Percentiles rank a stretch among this genome's conserved stretches.
phyloP scores from a whole-genome alignment of 2,329 filamentous ascomycete genomes.

The Clonostachys rosea region DNA sequence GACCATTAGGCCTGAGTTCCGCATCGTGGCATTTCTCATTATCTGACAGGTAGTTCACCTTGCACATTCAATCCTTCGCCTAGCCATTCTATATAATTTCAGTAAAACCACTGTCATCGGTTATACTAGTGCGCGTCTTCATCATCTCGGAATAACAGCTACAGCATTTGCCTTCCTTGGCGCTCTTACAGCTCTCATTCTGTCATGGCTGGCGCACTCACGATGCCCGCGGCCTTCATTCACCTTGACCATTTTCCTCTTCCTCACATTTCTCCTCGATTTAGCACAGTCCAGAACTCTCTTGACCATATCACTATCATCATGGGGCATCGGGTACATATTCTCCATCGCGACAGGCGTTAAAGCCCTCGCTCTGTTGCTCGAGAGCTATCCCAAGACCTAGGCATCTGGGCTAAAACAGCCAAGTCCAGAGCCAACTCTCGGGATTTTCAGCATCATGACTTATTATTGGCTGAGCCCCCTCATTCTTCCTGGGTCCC shows the following conservation, averaged over 20 bases:
- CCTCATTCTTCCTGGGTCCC: constrained; percentile 27
- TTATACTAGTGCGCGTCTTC: constrained; percentile 8
- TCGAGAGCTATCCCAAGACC: constrained; percentile 31
- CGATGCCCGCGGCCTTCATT: constrained; percentile 32
- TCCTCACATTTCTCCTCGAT: constrained; percentile 37
- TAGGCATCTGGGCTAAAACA: constrained; percentile 18
- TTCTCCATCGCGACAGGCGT: constrained; percentile 10
- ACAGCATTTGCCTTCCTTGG: constrained; percentile 14
- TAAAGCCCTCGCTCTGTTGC: constrained; percentile 26
- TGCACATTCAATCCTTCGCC: no score
- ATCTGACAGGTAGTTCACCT: constrained; percentile 18
- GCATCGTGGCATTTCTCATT: constrained; percentile 11
- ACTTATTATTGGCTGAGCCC: constrained; percentile 27
- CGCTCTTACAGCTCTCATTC: constrained; percentile 13
- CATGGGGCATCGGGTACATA: no score
- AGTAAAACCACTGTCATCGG: constrained; percentile 13
- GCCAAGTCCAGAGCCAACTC: constrained; percentile 32
- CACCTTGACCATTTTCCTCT: constrained; percentile 32
- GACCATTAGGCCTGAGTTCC: background rate
- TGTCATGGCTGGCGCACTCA: constrained; percentile 29
- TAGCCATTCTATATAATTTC: constrained; percentile 16
- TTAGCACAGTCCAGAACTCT: constrained; percentile 33
- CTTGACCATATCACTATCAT: constrained; percentile 13
- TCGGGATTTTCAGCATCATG: constrained; percentile 19
- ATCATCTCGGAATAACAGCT: constrained; percentile 13